phyloP scores from a whole-genome alignment of 495 filamentous ascomycete species.

The Symbiotaphrina buchneri region DNA sequence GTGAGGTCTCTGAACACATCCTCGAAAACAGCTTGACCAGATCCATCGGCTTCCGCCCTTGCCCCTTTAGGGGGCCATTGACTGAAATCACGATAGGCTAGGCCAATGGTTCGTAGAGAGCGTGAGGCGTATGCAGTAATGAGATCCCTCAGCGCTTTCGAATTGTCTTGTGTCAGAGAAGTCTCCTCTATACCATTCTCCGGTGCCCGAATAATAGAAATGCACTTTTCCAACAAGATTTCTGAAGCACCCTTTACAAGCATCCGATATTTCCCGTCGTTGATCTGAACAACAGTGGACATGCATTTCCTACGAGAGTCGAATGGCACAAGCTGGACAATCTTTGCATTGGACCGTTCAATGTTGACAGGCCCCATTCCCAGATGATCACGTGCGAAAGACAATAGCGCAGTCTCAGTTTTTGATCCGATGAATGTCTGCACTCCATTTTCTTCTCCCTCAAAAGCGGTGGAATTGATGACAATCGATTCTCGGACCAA shows the following conservation, averaged over 20 bases:
- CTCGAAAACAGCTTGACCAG: constrained; percentile 27
- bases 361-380: constrained; percentile 34
- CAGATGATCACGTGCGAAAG: constrained; percentile 33
- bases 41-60: constrained; percentile 23
- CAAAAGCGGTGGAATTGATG: constrained; percentile 45
- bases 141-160: constrained; percentile 7
- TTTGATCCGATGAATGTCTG: constrained; percentile 43
- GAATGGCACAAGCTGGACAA: constrained; percentile 61
- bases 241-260: constrained; percentile 81
- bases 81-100: constrained; percentile 39
- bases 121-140: constrained; percentile 32
- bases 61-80: constrained; percentile 32
- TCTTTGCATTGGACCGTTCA: constrained; percentile 32
- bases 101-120: constrained; percentile 39
- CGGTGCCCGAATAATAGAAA: constrained; percentile 7
- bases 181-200: not conserved
- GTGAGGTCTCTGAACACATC: constrained; percentile 34
- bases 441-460: constrained; percentile 23
- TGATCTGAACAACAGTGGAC: constrained; percentile 50
- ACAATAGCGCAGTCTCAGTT: constrained; percentile 45
- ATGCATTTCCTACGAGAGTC: constrained; percentile 79
- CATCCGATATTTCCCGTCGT: constrained; percentile 44
- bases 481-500: constrained; percentile 35
- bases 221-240: constrained; percentile 17
- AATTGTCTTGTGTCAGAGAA: constrained; percentile 3